phyloP scores from a whole-genome alignment of 805 yeast genomes.

The Barnettozyma siamensis region DNA sequence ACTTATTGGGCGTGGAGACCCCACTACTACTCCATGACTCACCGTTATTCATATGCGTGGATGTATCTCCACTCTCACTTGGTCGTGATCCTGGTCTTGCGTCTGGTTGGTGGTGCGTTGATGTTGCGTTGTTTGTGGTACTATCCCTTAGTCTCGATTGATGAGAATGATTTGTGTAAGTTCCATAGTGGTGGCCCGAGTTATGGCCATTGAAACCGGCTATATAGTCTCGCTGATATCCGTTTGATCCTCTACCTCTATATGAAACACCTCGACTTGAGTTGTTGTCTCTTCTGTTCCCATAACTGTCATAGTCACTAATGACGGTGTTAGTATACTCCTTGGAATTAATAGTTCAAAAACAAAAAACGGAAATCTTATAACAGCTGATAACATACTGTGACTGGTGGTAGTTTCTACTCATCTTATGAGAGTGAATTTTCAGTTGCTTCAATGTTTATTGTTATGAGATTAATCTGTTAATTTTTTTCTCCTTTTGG shows the following conservation, averaged over 20 bases:
- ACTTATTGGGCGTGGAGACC: neutral
- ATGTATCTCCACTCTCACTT: neutral
- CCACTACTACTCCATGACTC: neutral
- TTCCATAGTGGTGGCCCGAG: neutral
- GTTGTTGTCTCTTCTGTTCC: constrained; percentile 2
- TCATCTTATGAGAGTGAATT: constrained; percentile 2
- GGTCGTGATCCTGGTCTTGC: neutral
- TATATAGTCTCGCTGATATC: neutral
- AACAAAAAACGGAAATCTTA: too few relatives aligned
- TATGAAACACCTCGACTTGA: constrained; percentile 4
- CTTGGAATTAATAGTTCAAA: too few relatives aligned
- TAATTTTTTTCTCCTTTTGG: neutral
- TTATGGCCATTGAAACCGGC: neutral
- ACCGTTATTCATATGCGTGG: neutral
- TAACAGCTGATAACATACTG: too few relatives aligned
- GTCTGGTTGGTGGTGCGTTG: too few relatives aligned
- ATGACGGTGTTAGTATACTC: neutral
- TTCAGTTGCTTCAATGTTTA: neutral
- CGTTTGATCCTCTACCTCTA: constrained; percentile 1
- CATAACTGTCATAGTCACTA: constrained; percentile 1
- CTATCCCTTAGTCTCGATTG: neutral
- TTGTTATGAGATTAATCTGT: neutral
- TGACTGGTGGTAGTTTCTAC: constrained; percentile 5
- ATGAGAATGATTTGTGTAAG: neutral
- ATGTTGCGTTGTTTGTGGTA: too few relatives aligned